These are phyloP conservation scores for Viridothelium virens DNA, from an alignment of 495 filamentous ascomycete genomes.

Conservation along the genomic window DNA sequence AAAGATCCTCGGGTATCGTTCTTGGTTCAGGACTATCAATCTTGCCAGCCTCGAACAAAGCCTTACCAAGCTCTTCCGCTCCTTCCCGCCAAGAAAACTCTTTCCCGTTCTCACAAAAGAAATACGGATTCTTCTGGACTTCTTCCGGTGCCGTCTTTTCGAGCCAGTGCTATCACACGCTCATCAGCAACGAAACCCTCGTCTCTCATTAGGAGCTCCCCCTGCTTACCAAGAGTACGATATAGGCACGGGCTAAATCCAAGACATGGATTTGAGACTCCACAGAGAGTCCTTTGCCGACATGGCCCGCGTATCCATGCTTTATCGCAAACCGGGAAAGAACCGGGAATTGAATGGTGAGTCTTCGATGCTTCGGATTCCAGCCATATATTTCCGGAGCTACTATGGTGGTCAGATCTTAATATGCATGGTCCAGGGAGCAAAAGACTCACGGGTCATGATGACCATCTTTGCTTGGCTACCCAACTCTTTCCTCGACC, in stretches of 20 bases:
- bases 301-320: slow-evolving; percentile 30
- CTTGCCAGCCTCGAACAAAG: slow-evolving; percentile 23
- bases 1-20: slow-evolving; percentile 27
- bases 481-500: slow-evolving; percentile 28
- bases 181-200: neutral
- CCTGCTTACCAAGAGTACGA: slow-evolving; percentile 30
- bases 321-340: slow-evolving; percentile 34
- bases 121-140: slow-evolving; percentile 32
- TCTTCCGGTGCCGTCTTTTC: slow-evolving; percentile 22
- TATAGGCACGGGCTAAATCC: slow-evolving; percentile 20
- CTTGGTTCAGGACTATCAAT: slow-evolving; percentile 26
- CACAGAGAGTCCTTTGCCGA: slow-evolving; percentile 31
- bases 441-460: slow-evolving; percentile 36
- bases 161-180: neutral
- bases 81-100: slow-evolving; percentile 31
- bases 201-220: neutral
- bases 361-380: slow-evolving; percentile 26
- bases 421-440: slow-evolving; percentile 17
- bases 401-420: neutral
- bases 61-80: slow-evolving; percentile 28
- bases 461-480: slow-evolving; percentile 35
- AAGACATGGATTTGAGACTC: slow-evolving; percentile 24
- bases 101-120: slow-evolving; percentile 35
- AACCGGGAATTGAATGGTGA: slow-evolving; percentile 34
- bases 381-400: slow-evolving; percentile 15